phyloP scores from a whole-genome alignment of 2,329 filamentous ascomycete species.

The Diaporthe ilicicola region DNA sequence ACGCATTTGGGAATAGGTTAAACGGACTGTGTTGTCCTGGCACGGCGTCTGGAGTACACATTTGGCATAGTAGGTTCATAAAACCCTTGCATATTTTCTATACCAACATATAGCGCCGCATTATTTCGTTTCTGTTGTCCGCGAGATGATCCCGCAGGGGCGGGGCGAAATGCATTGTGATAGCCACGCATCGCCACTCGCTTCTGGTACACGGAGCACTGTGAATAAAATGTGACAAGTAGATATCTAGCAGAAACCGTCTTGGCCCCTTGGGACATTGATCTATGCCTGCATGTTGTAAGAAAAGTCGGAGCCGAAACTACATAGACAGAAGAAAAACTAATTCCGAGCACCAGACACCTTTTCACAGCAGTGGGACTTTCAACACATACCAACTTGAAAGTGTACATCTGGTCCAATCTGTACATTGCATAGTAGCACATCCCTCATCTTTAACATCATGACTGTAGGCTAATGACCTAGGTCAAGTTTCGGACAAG shows the following conservation, averaged over 20 bases:
- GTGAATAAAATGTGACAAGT: no score
- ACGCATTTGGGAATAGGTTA: constrained; percentile 20
- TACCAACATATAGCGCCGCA: background rate
- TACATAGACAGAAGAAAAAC: no score
- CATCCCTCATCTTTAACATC: background rate
- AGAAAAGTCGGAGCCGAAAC: no score
- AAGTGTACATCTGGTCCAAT: background rate
- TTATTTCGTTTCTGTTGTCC: background rate
- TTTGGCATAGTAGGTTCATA: background rate
- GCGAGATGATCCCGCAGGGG: background rate
- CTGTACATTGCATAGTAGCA: background rate
- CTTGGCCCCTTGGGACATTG: no score
- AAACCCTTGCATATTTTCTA: background rate
- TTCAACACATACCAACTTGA: no score
- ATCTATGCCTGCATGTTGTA: no score
- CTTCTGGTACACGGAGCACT: background rate
- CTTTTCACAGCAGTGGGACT: no score
- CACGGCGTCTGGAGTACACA: constrained; percentile 28
- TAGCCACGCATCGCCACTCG: no score
- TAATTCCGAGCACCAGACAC: no score
- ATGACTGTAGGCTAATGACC: background rate
- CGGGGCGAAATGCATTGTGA: no score
- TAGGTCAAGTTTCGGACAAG: background rate
- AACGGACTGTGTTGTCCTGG: constrained; percentile 21
- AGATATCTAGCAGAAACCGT: no score